A percentile compares a stretch with the other conserved stretches of the same genome.
Conservation (phyloP, 2,329 filamentous ascomycete species). For the Pseudogymnoascus sp. region DNA sequence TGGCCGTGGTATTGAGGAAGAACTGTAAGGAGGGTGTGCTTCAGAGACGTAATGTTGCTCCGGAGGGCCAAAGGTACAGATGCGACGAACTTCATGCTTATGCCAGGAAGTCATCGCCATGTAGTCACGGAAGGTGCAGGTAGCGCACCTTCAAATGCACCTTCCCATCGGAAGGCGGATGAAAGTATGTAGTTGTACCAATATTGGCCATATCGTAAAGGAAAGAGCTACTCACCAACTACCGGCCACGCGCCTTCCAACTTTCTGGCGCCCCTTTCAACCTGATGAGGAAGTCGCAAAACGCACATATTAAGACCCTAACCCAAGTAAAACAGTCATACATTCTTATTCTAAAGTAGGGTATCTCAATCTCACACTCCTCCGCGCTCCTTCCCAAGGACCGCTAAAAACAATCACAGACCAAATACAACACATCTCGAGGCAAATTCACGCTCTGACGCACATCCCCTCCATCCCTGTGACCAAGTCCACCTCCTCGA, state of each 20-base stretch:
- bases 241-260: background rate
- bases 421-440: background rate
- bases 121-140: background rate
- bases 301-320: background rate
- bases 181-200: background rate
- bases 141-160: background rate
- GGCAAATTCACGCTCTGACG: background rate
- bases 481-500: background rate
- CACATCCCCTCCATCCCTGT: constrained; percentile 4
- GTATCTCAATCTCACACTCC: background rate
- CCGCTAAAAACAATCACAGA: background rate
- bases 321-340: background rate
- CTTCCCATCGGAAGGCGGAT: background rate
- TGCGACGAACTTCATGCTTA: background rate
- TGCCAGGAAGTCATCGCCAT: background rate
- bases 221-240: background rate
- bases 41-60: background rate
- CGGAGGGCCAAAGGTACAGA: background rate
- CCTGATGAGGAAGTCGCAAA: background rate
- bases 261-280: background rate
- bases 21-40: background rate
- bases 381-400: background rate
- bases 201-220: background rate
- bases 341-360: constrained; percentile 1
- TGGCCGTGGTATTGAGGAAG: background rate